Conservation (phyloP, 1,139 yeast genomes). For the Spathaspora sp. region DNA sequence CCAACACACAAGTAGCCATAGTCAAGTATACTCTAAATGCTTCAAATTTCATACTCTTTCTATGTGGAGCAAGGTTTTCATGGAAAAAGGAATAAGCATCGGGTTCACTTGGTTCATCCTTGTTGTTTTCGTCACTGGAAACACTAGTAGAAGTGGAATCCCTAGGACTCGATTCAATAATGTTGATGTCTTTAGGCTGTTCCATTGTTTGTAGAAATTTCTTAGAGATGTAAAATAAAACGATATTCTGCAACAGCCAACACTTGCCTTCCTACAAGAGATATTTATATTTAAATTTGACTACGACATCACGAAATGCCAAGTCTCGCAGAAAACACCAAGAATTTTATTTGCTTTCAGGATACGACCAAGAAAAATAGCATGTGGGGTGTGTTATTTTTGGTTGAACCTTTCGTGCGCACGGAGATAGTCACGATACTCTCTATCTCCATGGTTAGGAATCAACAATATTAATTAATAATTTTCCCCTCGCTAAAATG, state of each 20-base stretch:
- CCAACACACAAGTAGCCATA: conserved; percentile 32
- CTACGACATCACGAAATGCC: background rate
- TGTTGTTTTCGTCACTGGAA: background rate
- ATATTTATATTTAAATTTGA: background rate
- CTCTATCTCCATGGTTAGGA: background rate
- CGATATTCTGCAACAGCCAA: too few relatives aligned
- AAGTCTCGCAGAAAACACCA: background rate
- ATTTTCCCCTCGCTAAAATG: background rate
- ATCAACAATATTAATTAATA: background rate
- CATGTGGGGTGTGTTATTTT: background rate
- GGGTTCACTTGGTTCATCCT: background rate
- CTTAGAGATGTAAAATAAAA: too few relatives aligned
- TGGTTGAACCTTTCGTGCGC: background rate
- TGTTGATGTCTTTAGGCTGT: background rate
- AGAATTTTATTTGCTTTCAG: background rate
- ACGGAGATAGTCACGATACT: background rate
- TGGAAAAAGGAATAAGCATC: conserved; percentile 4
- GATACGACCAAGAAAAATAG: background rate
- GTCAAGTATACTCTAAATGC: conserved; percentile 19
- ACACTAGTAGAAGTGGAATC: background rate
- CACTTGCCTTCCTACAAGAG: background rate
- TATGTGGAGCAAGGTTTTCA: conserved; percentile 17
- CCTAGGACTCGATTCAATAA: background rate
- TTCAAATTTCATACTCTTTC: conserved; percentile 20
- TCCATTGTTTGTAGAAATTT: background rate